Evolutionary conservation across 768 basidiomycete genomes (phyloP).

Genomic region (Lactarius pseudohatsudake): DNA sequence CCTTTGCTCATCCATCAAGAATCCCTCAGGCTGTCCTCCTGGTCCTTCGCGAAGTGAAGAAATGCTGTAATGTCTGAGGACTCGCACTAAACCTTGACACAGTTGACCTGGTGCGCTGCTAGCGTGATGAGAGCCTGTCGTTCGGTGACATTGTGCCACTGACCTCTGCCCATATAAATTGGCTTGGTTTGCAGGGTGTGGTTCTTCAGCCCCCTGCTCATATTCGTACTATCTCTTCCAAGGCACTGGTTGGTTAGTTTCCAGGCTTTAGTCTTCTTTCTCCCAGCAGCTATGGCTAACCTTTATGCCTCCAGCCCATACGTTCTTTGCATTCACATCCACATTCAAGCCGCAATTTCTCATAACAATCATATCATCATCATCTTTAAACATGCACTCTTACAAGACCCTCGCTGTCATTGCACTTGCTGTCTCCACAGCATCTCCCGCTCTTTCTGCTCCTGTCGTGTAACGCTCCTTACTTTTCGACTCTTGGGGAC

Average conservation of each 20-base stretch:
- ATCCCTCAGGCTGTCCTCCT: too few species aligned
- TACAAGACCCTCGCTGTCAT: constrained; percentile 2
- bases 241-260: constrained; percentile 25
- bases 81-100: too few species aligned
- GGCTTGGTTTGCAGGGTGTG: not conserved
- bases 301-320: constrained; percentile 1
- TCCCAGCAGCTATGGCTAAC: not conserved
- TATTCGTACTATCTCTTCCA: not conserved
- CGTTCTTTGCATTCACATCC: not conserved
- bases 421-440: not conserved
- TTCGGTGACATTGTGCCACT: not conserved
- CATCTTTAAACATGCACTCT: constrained; percentile 8
- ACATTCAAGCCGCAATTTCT: not conserved
- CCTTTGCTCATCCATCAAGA: too few species aligned
- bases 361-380: not conserved
- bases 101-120: not conserved
- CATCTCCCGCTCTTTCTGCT: not conserved
- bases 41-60: too few species aligned
- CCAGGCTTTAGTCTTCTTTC: not conserved
- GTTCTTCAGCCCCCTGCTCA: constrained; percentile 2
- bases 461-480: not conserved
- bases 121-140: not conserved
- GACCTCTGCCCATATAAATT: not conserved
- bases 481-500: not conserved
- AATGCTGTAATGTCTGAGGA: too few species aligned